These are phyloP conservation scores for Gaertneriomyces sp. DNA, from an alignment of 192 early-diverging fungal species.

Conservation along the genomic window DNA sequence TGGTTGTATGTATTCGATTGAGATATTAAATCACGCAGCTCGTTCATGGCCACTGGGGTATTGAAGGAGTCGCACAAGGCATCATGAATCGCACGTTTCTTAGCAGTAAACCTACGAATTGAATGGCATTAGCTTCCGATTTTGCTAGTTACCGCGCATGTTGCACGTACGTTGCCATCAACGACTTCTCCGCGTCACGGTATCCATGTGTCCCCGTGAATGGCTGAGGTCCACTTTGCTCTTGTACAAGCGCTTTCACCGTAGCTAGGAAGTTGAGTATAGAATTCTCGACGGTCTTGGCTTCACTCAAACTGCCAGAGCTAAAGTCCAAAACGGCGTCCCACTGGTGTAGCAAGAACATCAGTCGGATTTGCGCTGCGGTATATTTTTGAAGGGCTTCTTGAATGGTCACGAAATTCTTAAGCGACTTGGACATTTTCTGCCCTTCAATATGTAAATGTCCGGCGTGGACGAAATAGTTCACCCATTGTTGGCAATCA, in stretches of 20 bases:
- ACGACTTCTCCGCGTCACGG: slow-evolving; percentile 64
- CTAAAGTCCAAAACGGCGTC: slow-evolving; percentile 82
- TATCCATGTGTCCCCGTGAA: slow-evolving; percentile 73
- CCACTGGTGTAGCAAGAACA: slow-evolving; percentile 89
- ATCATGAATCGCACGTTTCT: slow-evolving; percentile 70
- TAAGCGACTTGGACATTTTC: slow-evolving; percentile 98
- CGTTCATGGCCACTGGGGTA: slow-evolving; percentile 76
- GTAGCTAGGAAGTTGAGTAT: slow-evolving; percentile 90
- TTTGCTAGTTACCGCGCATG: background rate
- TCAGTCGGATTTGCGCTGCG: slow-evolving; percentile 80
- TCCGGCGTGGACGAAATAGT: slow-evolving; percentile 97
- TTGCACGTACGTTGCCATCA: slow-evolving; percentile 53
- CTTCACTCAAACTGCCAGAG: slow-evolving; percentile 69
- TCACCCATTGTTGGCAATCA: slow-evolving; percentile 92
- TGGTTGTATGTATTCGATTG: slow-evolving; percentile 72
- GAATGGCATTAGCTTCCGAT: background rate
- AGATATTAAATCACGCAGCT: slow-evolving; percentile 73
- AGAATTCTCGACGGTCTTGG: slow-evolving; percentile 67
- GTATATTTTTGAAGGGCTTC: slow-evolving; percentile 78
- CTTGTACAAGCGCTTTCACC: slow-evolving; percentile 70
- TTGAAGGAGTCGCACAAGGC: slow-evolving; percentile 93
- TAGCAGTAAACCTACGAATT: slow-evolving; percentile 50
- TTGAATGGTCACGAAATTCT: slow-evolving; percentile 95
- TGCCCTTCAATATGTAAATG: slow-evolving; percentile 92
- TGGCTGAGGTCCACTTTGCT: slow-evolving; percentile 49